Percentiles rank a stretch among this genome's conserved stretches.
phyloP scores from a whole-genome alignment of 2,329 filamentous ascomycete species.

The Pseudogymnoascus sp. region DNA sequence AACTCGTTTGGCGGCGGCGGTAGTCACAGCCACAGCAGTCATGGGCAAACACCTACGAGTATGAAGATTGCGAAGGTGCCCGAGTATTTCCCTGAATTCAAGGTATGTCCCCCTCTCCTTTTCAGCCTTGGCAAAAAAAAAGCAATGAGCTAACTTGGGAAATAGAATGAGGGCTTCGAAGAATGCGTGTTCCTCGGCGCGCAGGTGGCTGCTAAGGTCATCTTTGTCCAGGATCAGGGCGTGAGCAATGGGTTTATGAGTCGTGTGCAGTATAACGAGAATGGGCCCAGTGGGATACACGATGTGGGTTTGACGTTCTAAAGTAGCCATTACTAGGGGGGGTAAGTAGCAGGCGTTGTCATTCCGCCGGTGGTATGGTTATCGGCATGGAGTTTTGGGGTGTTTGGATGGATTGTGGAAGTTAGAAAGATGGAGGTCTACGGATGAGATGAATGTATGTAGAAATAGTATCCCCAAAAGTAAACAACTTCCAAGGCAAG shows the following conservation, averaged over 20 bases:
- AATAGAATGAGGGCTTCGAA: slow-evolving; percentile 36
- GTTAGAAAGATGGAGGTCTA: slow-evolving; percentile 4
- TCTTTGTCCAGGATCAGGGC: slow-evolving; percentile 64
- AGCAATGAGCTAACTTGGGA: slow-evolving; percentile 1
- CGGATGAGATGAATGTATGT: slow-evolving; percentile 11
- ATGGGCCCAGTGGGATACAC: slow-evolving; percentile 31
- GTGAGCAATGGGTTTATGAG: slow-evolving; percentile 59
- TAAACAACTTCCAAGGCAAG: neutral
- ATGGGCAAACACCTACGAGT: slow-evolving; percentile 62
- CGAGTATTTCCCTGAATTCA: slow-evolving; percentile 71
- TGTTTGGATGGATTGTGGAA: neutral
- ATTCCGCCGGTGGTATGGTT: slow-evolving; percentile 9
- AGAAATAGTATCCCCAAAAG: slow-evolving; percentile 12
- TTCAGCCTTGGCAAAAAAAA: neutral
- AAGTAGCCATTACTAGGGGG: neutral
- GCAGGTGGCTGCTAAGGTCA: slow-evolving; percentile 64
- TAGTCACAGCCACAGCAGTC: slow-evolving; percentile 53
- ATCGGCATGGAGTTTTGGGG: slow-evolving; percentile 8
- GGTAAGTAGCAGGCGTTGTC: slow-evolving; percentile 1
- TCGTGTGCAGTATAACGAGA: slow-evolving; percentile 36
- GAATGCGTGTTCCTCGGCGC: slow-evolving; percentile 65
- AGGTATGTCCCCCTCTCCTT: slow-evolving; percentile 36
- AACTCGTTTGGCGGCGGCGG: slow-evolving; percentile 28
- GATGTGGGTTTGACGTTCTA: slow-evolving; percentile 8
- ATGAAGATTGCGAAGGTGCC: slow-evolving; percentile 61